Evolutionary conservation across 2,329 filamentous ascomycete genomes (phyloP), one percentile per base, ranked within the genome.

Genomic region (Rhynchosporium graminicola): DNA sequence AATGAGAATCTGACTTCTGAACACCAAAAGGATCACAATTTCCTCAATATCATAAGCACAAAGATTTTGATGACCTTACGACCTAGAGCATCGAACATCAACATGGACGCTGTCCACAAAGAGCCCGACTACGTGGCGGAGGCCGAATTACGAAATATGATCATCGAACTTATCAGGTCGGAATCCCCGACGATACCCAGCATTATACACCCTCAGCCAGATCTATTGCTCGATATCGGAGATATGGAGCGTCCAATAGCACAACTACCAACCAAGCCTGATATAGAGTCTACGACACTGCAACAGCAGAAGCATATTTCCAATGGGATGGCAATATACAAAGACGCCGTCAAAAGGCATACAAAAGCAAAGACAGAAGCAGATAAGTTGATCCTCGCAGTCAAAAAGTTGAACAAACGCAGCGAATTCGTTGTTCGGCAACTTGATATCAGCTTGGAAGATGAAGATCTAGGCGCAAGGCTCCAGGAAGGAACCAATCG

Each of bases 401-500:
- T 38, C 31, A 4, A 4, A 6, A 38, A 48, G n/a, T 26, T 36
- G 42, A 20, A 28, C 42, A 58, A 36, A 48, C 38, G 10, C 36
- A 28, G 40, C 36, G 12, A 31, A 29, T 58, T 54, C 38, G 54
- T 48, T 61, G 46, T 51, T 47, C 33, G 43, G 12, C 4, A n/a
- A 2, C 15, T 33, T 40, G 42, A 40, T n/a, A 20, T 51, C 36
- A n/a, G 38, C 15, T 20, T 45, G 3, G 51, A 60, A 26, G 20
- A 13, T 28, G 50, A 59, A 54, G 55, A 15, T 43, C 48, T 40
- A 26, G 36, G 29, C 48, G 38, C 55, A 31, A 59, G 52, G 52
- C 55, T 55, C 26, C n/a, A 47, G 48, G 51, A 61, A 58, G 54
- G 38, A 50, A 38, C 62, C 62, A 64, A 65, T 63, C 52, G 57